phyloP scores from a whole-genome alignment of 1,139 yeast species.

The Blastobotrys elegans region DNA sequence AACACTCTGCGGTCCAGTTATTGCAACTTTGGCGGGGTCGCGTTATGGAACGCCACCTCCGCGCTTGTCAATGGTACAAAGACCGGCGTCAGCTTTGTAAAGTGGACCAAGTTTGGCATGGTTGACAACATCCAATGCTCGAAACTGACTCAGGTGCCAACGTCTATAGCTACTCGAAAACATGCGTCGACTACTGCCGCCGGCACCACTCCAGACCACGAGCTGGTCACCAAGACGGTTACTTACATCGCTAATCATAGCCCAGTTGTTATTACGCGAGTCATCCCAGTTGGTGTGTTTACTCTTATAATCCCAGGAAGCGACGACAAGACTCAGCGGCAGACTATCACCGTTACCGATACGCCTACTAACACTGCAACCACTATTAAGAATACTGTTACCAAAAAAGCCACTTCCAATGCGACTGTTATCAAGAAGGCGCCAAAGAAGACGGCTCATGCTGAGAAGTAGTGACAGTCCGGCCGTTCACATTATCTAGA shows the following conservation, averaged over 20 bases:
- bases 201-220: neutral
- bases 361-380: neutral
- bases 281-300: constrained; percentile 1
- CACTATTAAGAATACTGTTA: no score
- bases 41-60: constrained; percentile 90
- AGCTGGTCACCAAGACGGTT: neutral
- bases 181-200: neutral
- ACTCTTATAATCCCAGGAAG: neutral
- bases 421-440: no score
- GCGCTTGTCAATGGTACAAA: constrained; percentile 53
- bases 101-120: constrained; percentile 38
- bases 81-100: constrained; percentile 39
- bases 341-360: neutral
- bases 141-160: neutral
- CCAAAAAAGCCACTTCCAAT: no score
- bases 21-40: constrained; percentile 70
- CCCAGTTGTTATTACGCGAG: neutral
- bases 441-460: no score
- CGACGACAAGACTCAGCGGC: neutral
- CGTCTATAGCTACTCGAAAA: neutral
- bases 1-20: constrained; percentile 33
- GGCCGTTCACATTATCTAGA: no score
- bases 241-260: neutral
- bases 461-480: no score
- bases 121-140: neutral